phyloP scores from a whole-genome alignment of 305 asterid genomes.

The Withania somnifera region DNA sequence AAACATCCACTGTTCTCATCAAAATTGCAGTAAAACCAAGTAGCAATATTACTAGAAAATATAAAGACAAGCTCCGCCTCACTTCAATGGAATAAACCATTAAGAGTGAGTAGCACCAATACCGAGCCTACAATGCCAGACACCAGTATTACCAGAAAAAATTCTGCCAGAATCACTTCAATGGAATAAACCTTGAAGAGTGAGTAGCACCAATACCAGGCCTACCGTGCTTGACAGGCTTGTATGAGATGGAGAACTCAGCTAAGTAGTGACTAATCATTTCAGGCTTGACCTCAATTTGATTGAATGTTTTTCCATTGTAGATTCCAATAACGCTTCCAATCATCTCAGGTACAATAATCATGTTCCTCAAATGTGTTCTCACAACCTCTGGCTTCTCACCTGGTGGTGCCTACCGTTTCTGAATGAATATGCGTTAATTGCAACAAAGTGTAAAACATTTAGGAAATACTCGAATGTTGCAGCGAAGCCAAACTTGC shows the following conservation, averaged over 20 bases:
- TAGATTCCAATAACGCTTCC: conserved; percentile 89
- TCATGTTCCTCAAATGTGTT: conserved; percentile 78
- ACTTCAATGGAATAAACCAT: not conserved
- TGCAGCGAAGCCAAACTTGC: conserved; percentile 5
- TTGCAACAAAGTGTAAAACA: not conserved
- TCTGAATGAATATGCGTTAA: conserved; percentile 17
- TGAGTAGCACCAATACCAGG: not conserved
- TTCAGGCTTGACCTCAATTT: conserved; percentile 80
- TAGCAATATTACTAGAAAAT: not conserved
- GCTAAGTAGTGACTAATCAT: conserved; percentile 69
- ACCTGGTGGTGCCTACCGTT: conserved; percentile 72
- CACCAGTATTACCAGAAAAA: not conserved
- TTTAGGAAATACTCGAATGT: not conserved
- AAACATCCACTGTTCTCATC: not conserved
- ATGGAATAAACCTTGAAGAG: not conserved
- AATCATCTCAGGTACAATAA: conserved; percentile 92
- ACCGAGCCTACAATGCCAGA: too few relatives aligned
- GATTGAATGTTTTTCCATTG: conserved; percentile 80
- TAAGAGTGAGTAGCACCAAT: not conserved
- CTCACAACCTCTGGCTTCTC: conserved; percentile 71
- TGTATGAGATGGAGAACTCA: not conserved
- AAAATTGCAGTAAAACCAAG: conserved; percentile 1
- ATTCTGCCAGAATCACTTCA: not conserved
- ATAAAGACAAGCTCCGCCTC: not conserved
- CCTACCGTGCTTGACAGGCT: not conserved